phyloP scores from a whole-genome alignment of 768 basidiomycete species.

The Boletus insuetus region DNA sequence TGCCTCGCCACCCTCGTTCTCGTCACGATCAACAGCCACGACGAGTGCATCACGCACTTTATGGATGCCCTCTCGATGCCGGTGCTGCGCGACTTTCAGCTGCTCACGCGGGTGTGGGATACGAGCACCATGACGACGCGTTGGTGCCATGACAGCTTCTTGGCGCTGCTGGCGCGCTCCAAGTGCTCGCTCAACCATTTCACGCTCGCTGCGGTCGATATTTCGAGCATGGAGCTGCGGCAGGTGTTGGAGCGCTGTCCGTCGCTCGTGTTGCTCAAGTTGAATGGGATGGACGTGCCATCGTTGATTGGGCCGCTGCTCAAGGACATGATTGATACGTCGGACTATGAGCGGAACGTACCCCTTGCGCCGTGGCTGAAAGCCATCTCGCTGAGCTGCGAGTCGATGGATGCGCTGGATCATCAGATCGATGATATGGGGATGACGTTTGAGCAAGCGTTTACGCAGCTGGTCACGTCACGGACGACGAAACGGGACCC shows the following conservation, averaged over 20 bases:
- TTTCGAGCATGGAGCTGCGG: slow-evolving; percentile 20
- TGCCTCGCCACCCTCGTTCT: slow-evolving; percentile 30
- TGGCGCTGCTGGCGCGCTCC: slow-evolving; percentile 26
- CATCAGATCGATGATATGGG: slow-evolving; percentile 19
- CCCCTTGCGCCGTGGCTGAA: slow-evolving; percentile 31
- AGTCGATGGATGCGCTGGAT: slow-evolving; percentile 25
- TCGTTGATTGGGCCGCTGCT: slow-evolving; percentile 21
- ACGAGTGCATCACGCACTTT: slow-evolving; percentile 25
- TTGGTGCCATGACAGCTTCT: slow-evolving; percentile 30
- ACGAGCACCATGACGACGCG: slow-evolving; percentile 26
- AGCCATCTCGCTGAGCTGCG: slow-evolving; percentile 30
- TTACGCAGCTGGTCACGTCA: slow-evolving; percentile 22
- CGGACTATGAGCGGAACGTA: slow-evolving; percentile 12
- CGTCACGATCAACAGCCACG: slow-evolving; percentile 30
- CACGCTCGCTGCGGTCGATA: slow-evolving; percentile 26
- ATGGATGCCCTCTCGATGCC: slow-evolving; percentile 27
- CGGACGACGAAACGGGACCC: slow-evolving; percentile 25
- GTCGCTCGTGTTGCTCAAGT: slow-evolving; percentile 28
- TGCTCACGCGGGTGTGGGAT: slow-evolving; percentile 35
- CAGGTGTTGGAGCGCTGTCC: slow-evolving; percentile 30
- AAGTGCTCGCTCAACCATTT: slow-evolving; percentile 31
- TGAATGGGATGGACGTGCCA: slow-evolving; percentile 27
- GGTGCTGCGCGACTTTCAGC: slow-evolving; percentile 27
- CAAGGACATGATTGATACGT: slow-evolving; percentile 21
- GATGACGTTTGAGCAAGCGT: slow-evolving; percentile 29